phyloP scores from a whole-genome alignment of 345 rosid species.

The Camelina sativa region DNA sequence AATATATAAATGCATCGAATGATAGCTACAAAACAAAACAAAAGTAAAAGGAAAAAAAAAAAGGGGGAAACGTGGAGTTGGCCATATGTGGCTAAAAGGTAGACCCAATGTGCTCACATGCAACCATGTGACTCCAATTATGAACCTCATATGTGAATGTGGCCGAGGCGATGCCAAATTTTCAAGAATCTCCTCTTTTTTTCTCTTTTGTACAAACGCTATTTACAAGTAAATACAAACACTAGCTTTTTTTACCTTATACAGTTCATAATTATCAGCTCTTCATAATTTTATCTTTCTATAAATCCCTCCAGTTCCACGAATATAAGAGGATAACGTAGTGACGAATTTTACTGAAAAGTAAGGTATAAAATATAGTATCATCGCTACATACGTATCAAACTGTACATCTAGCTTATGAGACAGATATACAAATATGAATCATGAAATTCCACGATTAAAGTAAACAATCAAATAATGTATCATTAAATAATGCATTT shows the following conservation, averaged over 20 bases:
- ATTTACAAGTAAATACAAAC: neutral
- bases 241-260: no score
- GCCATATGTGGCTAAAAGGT: conserved; percentile 47
- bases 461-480: neutral
- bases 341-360: neutral
- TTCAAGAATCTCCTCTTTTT: conserved; percentile 3
- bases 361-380: neutral
- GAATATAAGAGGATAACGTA: neutral
- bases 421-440: neutral
- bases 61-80: conserved; percentile 41
- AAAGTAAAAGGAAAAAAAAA: neutral
- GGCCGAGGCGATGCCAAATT: conserved; percentile 36
- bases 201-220: neutral
- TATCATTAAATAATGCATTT: neutral
- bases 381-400: neutral
- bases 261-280: no score
- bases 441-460: neutral
- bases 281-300: neutral
- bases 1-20: conserved; percentile 36
- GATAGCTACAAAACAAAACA: conserved; percentile 38
- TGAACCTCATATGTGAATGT: conserved; percentile 45
- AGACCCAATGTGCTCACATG: conserved; percentile 47
- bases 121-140: conserved; percentile 48
- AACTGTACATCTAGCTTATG: neutral
- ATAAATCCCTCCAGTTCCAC: no score